These are phyloP conservation scores for Vaccinium macrocarpon DNA, from an alignment of 148 eudicot genomes.

Conservation along the genomic window DNA sequence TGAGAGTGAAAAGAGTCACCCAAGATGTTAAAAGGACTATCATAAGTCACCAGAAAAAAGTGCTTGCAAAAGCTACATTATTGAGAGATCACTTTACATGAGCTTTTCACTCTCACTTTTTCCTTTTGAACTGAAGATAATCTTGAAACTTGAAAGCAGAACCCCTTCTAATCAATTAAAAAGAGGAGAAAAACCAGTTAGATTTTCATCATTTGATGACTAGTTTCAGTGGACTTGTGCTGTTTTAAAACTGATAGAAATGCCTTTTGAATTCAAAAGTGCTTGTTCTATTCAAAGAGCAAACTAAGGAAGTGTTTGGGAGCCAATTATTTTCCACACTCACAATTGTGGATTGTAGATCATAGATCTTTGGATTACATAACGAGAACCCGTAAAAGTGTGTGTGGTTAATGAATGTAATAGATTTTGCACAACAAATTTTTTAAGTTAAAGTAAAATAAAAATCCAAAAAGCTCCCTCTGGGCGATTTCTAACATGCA, in stretches of 20 bases:
- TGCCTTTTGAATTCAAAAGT: not conserved
- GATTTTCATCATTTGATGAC: slow-evolving; percentile 4
- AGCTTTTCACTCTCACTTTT: not conserved
- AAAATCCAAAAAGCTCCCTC: not conserved
- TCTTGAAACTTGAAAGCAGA: not conserved
- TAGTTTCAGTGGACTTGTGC: not conserved
- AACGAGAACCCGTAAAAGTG: not conserved
- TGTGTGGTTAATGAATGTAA: not conserved
- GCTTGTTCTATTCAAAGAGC: not conserved
- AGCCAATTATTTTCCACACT: not conserved
- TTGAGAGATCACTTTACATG: not conserved
- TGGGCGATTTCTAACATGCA: not conserved
- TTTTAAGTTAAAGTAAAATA: not conserved
- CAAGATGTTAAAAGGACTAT: not conserved
- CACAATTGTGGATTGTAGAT: not conserved
- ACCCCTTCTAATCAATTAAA: not conserved
- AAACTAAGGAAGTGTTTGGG: not conserved
- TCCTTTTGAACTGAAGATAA: not conserved
- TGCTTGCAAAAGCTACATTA: not conserved
- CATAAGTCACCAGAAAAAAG: not conserved
- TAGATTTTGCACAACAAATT: not conserved
- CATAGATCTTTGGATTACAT: not conserved
- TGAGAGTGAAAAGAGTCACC: not conserved
- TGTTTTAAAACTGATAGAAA: not conserved
- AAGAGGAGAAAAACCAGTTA: not conserved